A percentile compares a stretch with the other conserved stretches of the same genome.
Conservation (phyloP, 352 stramenopile genomes). For the Globisporangium echinulatum region DNA sequence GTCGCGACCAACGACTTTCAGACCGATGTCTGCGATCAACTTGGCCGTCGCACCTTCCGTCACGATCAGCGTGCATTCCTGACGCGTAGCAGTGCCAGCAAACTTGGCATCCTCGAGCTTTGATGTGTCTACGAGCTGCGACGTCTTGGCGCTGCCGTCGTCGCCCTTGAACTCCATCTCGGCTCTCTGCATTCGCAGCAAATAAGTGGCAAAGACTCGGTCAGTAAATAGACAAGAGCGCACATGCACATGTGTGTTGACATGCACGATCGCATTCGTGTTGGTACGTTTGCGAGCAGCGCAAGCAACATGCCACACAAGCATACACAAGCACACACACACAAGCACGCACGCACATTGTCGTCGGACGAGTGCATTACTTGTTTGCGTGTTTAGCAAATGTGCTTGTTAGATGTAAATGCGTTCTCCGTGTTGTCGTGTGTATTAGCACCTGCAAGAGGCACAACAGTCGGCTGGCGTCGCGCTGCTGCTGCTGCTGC, state of each 20-base stretch:
- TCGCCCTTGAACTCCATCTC: conserved; percentile 88
- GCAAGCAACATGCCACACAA: background rate
- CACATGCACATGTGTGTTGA: conserved; percentile 83
- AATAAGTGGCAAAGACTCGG: conserved; percentile 40
- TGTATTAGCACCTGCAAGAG: too few species aligned
- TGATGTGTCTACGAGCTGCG: conserved; percentile 85
- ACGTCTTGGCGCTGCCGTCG: conserved; percentile 55
- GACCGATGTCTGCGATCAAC: conserved; percentile 94
- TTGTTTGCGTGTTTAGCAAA: background rate
- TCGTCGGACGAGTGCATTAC: conserved; percentile 47
- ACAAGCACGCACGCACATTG: conserved; percentile 24
- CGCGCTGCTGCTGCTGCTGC: background rate
- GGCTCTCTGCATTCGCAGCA: conserved; percentile 50
- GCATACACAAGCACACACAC: conserved; percentile 15
- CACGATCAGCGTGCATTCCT: conserved; percentile 96
- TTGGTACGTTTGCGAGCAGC: conserved; percentile 23
- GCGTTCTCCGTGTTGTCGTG: too few species aligned
- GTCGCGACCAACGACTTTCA: conserved; percentile 94
- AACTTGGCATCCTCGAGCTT: conserved; percentile 98
- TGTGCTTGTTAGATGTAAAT: too few species aligned
- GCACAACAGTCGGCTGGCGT: too few species aligned
- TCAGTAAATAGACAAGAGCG: conserved; percentile 87
- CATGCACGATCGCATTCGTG: conserved; percentile 71
- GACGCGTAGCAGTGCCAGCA: conserved; percentile 87
- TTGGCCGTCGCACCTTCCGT: conserved; percentile 99